Evolutionary conservation across 192 early-diverging fungal genomes (phyloP).

Genomic region (Coemansia sp.): DNA sequence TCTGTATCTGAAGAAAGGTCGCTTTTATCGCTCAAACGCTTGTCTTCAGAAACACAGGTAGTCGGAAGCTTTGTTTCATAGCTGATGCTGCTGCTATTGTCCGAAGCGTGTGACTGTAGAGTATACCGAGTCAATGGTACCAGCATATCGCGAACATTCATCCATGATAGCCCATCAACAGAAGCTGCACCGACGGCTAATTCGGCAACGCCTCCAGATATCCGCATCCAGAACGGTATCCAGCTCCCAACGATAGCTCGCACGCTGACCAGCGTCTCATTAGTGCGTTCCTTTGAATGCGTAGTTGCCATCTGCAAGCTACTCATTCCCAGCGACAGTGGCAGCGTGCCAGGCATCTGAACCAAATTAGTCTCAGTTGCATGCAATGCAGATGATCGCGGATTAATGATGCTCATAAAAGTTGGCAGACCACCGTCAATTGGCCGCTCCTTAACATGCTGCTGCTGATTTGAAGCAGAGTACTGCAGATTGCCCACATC

Average conservation of each 20-base stretch:
- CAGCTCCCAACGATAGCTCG: constrained; percentile 16
- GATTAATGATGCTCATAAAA: constrained; percentile 47
- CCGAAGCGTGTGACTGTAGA: not conserved
- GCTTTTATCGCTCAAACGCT: too few species aligned
- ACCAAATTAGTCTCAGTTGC: not conserved
- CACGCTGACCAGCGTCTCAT: not conserved
- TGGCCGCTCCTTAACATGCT: constrained; percentile 1
- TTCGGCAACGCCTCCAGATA: constrained; percentile 21
- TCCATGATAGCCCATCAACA: constrained; percentile 6
- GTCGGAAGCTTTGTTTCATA: not conserved
- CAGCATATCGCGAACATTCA: constrained; percentile 1
- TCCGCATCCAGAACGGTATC: constrained; percentile 36
- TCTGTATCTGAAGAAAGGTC: not conserved
- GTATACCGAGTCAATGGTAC: not conserved
- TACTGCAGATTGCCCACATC: constrained; percentile 20
- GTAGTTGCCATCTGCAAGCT: constrained; percentile 13
- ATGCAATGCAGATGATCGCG: constrained; percentile 5
- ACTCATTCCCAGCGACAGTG: constrained; percentile 22
- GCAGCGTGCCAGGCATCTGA: constrained; percentile 33
- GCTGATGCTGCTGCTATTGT: not conserved
- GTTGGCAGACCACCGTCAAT: constrained; percentile 18
- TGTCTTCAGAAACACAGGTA: too few species aligned
- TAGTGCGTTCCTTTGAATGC: not conserved
- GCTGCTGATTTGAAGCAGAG: constrained; percentile 1
- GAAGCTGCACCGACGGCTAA: not conserved